A percentile compares a stretch with the other conserved stretches of the same genome.
Conservation (phyloP, 805 yeast species). For the Schwanniomyces sp. region DNA sequence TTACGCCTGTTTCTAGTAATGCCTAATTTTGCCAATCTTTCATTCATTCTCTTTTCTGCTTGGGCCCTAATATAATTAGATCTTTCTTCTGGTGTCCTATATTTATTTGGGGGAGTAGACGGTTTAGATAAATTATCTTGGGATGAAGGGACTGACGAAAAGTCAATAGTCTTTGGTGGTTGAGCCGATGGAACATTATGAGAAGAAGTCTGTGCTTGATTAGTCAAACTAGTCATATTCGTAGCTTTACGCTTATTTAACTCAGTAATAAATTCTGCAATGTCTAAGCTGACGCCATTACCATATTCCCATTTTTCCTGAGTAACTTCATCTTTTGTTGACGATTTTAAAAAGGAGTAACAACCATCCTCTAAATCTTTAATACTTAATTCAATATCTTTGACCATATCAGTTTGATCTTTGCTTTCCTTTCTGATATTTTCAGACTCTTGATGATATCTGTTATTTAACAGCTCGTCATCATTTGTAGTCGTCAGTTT, state of each 20-base stretch:
- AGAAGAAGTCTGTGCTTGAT: not conserved
- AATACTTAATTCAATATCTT: slow-evolving; percentile 73
- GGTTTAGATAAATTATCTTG: not conserved
- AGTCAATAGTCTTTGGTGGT: slow-evolving; percentile 6
- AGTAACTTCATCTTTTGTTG: slow-evolving; percentile 47
- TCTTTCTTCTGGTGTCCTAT: slow-evolving; percentile 61
- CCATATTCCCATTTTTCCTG: slow-evolving; percentile 81
- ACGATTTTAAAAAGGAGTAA: slow-evolving; percentile 39
- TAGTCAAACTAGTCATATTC: not conserved
- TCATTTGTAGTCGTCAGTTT: slow-evolving; percentile 51
- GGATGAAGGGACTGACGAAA: slow-evolving; percentile 9
- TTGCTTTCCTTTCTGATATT: slow-evolving; percentile 54
- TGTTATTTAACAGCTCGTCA: slow-evolving; percentile 40
- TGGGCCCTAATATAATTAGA: slow-evolving; percentile 82
- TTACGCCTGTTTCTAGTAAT: slow-evolving; percentile 43
- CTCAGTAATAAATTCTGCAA: slow-evolving; percentile 58
- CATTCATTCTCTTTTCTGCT: slow-evolving; percentile 74
- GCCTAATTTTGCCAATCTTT: slow-evolving; percentile 79
- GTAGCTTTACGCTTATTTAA: slow-evolving; percentile 29
- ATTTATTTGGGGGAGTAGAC: slow-evolving; percentile 11
- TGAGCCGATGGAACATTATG: slow-evolving; percentile 2
- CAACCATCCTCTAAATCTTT: slow-evolving; percentile 57
- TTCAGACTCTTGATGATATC: slow-evolving; percentile 52
- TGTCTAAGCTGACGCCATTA: slow-evolving; percentile 65
- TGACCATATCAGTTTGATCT: slow-evolving; percentile 57